Percentiles rank a stretch among this genome's conserved stretches.
These are phyloP conservation scores for Aspergillus tubingensis DNA, from an alignment of 2,329 filamentous ascomycete species.

Conservation along the genomic window DNA sequence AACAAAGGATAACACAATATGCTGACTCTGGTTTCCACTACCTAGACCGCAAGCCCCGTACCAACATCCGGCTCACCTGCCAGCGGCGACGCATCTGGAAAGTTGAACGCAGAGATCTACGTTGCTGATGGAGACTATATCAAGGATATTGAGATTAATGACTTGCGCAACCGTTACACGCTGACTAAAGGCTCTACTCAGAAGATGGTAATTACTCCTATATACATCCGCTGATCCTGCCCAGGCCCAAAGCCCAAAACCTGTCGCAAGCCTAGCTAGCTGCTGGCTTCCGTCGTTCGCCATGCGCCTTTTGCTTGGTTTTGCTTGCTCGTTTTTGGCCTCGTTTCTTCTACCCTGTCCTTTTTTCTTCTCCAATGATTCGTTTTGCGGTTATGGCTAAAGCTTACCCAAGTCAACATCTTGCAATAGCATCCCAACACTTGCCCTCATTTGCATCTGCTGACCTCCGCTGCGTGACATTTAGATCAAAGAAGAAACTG, in stretches of 20 bases:
- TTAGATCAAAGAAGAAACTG: constrained; percentile 99
- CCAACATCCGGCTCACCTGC: constrained; percentile 58
- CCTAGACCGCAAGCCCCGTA: constrained; percentile 52
- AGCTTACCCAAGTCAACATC: constrained; percentile 66
- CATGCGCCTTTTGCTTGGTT: constrained; percentile 36
- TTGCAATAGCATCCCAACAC: constrained; percentile 58
- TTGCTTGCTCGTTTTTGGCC: constrained; percentile 35
- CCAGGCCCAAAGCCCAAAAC: constrained; percentile 41
- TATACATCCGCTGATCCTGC: constrained; percentile 66
- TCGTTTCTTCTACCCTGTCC: constrained; percentile 17
- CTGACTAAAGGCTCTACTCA: constrained; percentile 96
- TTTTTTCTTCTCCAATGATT: too few relatives aligned
- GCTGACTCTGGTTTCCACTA: not conserved
- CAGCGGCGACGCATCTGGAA: constrained; percentile 51
- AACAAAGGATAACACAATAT: not conserved
- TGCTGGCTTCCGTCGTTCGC: constrained; percentile 34
- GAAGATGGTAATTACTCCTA: constrained; percentile 96
- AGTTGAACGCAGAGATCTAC: constrained; percentile 85
- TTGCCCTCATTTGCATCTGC: constrained; percentile 81
- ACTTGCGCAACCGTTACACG: constrained; percentile 92
- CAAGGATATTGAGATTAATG: constrained; percentile 98
- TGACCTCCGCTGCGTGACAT: constrained; percentile 85
- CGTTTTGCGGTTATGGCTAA: constrained; percentile 59
- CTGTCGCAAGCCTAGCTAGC: constrained; percentile 39
- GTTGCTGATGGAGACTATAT: constrained; percentile 97